Percentiles rank a stretch among this genome's conserved stretches.
Evolutionary conservation across 2,329 filamentous ascomycete genomes (phyloP).

Genomic region (Hypomyces perniciosus): DNA sequence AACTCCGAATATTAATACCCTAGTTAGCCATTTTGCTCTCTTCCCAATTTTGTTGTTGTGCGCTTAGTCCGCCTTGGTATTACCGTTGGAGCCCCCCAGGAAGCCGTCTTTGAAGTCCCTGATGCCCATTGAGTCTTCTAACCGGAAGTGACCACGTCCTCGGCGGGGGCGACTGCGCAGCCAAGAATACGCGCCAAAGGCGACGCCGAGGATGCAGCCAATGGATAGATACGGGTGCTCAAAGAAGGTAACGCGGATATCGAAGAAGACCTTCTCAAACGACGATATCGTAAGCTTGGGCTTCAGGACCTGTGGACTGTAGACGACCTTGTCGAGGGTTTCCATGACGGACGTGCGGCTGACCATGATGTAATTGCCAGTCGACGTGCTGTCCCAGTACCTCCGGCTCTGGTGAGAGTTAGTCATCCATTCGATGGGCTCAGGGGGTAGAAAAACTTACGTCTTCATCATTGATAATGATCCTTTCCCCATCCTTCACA

Average conservation of each 20-base stretch:
- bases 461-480: constrained; percentile 96
- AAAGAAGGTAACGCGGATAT: constrained; percentile 51
- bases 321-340: constrained; percentile 67
- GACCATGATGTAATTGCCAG: constrained; percentile 82
- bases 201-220: constrained; percentile 51
- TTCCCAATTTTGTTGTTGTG: neutral
- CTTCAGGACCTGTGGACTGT: constrained; percentile 63
- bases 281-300: constrained; percentile 71
- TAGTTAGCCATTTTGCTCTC: neutral
- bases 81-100: constrained; percentile 39
- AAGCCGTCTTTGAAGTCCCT: constrained; percentile 59
- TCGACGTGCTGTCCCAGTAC: constrained; percentile 91
- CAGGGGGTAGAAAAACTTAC: constrained; percentile 50
- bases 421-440: neutral
- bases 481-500: constrained; percentile 78
- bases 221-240: constrained; percentile 55
- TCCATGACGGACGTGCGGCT: constrained; percentile 88
- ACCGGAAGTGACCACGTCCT: constrained; percentile 52
- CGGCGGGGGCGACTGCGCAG: constrained; percentile 49
- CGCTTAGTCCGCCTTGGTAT: constrained; percentile 30
- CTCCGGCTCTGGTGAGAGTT: constrained; percentile 61
- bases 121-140: constrained; percentile 50
- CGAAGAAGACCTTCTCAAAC: constrained; percentile 66
- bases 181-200: constrained; percentile 47
- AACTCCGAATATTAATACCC: constrained; percentile 12